Conservation (phyloP, 192 early-diverging fungal species). For the Coemansia sp. region DNA sequence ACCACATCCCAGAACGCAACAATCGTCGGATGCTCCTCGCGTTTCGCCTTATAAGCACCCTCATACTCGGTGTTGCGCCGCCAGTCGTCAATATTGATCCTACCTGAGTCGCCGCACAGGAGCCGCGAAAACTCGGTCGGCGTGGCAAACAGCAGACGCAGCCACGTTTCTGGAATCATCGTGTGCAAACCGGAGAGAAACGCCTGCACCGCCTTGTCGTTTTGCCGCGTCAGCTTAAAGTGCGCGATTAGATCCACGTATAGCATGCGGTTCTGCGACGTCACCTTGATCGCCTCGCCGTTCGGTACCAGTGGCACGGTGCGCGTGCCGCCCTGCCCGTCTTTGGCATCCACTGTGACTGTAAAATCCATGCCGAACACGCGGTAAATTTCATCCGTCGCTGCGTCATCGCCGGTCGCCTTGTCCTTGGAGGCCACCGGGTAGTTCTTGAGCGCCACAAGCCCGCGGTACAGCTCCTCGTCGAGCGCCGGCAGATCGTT, state of each 20-base stretch:
- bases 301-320: slow-evolving; percentile 73
- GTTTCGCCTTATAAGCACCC: slow-evolving; percentile 57
- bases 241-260: slow-evolving; percentile 89
- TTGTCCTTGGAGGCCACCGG: slow-evolving; percentile 8
- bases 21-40: slow-evolving; percentile 70
- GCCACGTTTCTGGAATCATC: slow-evolving; percentile 84
- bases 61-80: slow-evolving; percentile 70
- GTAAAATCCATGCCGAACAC: slow-evolving; percentile 66
- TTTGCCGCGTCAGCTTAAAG: slow-evolving; percentile 82
- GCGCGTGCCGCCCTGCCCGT: slow-evolving; percentile 21
- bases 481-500: slow-evolving; percentile 81
- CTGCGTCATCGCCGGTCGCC: slow-evolving; percentile 55
- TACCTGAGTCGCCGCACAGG: slow-evolving; percentile 72
- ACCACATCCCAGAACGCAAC: slow-evolving; percentile 69
- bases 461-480: slow-evolving; percentile 70
- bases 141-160: slow-evolving; percentile 82
- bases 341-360: slow-evolving; percentile 54
- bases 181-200: slow-evolving; percentile 83
- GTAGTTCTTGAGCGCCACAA: slow-evolving; percentile 75
- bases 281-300: slow-evolving; percentile 77
- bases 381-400: slow-evolving; percentile 54
- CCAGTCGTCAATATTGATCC: slow-evolving; percentile 78
- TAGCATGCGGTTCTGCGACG: slow-evolving; percentile 76
- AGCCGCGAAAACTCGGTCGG: slow-evolving; percentile 88
- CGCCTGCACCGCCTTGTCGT: slow-evolving; percentile 70